phyloP scores from a whole-genome alignment of 768 basidiomycete species.

The Collybiopsis luxurians region DNA sequence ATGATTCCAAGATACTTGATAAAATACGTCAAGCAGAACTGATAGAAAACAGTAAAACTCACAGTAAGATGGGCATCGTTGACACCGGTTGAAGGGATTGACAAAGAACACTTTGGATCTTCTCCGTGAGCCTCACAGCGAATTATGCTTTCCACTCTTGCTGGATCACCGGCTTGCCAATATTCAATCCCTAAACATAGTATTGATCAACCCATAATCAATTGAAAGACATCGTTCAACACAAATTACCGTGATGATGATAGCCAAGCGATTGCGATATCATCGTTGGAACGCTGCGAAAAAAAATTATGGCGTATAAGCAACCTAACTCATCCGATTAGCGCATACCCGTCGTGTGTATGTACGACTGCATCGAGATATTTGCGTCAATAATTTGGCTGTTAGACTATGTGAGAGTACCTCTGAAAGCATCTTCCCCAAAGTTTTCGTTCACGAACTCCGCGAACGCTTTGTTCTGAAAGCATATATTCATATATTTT shows the following conservation, averaged over 20 bases:
- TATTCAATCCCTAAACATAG: slow-evolving; percentile 46
- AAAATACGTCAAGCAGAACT: neutral
- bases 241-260: slow-evolving; percentile 45
- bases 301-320: neutral
- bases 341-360: slow-evolving; percentile 42
- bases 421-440: slow-evolving; percentile 39
- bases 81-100: slow-evolving; percentile 42
- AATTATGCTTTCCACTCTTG: slow-evolving; percentile 36
- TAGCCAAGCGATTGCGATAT: slow-evolving; percentile 48
- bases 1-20: slow-evolving; percentile 10
- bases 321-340: neutral
- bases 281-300: slow-evolving; percentile 46
- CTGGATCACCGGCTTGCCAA: slow-evolving; percentile 44
- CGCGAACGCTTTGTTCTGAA: slow-evolving; percentile 45
- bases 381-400: too few species aligned
- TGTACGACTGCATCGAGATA: slow-evolving; percentile 40
- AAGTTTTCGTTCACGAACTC: slow-evolving; percentile 41
- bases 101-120: slow-evolving; percentile 46
- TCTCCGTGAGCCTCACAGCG: slow-evolving; percentile 45
- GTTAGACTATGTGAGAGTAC: too few species aligned
- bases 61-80: slow-evolving; percentile 47
- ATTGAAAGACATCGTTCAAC: neutral
- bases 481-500: neutral
- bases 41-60: slow-evolving; percentile 8
- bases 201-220: neutral